Evolutionary conservation across 495 filamentous ascomycete species (phyloP).

Genomic region (Margaritispora aquatica): DNA sequence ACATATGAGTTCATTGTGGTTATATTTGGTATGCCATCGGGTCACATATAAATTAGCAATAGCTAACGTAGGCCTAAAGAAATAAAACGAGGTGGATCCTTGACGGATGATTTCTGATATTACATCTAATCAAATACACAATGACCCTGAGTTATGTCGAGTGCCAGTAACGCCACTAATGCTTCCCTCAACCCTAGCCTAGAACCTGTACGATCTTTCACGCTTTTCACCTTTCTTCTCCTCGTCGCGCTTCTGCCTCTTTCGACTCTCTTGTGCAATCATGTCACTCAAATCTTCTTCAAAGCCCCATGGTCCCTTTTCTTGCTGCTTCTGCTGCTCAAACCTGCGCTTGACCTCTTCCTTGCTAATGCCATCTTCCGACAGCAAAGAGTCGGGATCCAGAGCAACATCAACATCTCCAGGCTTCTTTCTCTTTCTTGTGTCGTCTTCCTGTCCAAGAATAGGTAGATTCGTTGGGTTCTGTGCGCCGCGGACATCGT

Average conservation of each 20-base stretch:
- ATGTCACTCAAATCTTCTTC: slow-evolving; percentile 94
- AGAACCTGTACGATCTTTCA: slow-evolving; percentile 22
- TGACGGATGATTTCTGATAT: slow-evolving; percentile 2
- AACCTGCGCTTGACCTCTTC: slow-evolving; percentile 55
- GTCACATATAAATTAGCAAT: neutral
- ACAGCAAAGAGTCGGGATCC: slow-evolving; percentile 69
- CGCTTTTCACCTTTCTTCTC: slow-evolving; percentile 53
- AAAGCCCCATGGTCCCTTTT: slow-evolving; percentile 71
- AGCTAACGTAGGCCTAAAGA: too few relatives aligned
- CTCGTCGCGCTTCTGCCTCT: slow-evolving; percentile 80
- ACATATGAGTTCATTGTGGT: too few relatives aligned
- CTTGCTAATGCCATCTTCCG: slow-evolving; percentile 64
- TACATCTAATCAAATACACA: slow-evolving; percentile 14
- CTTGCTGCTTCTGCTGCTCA: slow-evolving; percentile 67
- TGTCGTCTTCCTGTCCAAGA: slow-evolving; percentile 75
- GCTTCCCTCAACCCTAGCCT: neutral
- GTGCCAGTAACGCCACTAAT: slow-evolving; percentile 8
- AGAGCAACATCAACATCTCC: slow-evolving; percentile 92
- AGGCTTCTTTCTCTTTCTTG: slow-evolving; percentile 83
- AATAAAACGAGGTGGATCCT: too few relatives aligned
- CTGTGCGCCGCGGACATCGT: slow-evolving; percentile 59
- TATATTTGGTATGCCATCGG: too few relatives aligned
- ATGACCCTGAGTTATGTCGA: too few relatives aligned
- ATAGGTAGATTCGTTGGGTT: slow-evolving; percentile 51
- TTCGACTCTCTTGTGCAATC: slow-evolving; percentile 90